These are phyloP conservation scores for Dendrobium nobile DNA, from an alignment of 106 monocot genomes.

Conservation along the genomic window DNA sequence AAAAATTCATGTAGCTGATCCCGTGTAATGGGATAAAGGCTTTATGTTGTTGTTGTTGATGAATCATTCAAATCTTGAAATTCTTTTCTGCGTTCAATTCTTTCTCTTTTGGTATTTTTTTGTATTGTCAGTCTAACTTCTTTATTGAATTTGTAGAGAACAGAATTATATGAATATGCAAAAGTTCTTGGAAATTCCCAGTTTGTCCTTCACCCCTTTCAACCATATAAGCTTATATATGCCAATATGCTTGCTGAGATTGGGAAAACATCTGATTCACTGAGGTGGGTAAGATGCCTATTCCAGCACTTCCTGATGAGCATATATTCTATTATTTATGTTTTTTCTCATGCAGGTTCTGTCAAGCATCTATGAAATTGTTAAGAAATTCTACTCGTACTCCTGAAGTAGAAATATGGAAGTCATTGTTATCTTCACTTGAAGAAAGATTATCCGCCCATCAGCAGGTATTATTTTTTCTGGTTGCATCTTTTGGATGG, in stretches of 20 bases:
- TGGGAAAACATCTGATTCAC: slow-evolving; percentile 78
- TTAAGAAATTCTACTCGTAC: slow-evolving; percentile 61
- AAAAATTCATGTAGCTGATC: no score
- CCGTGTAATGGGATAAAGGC: no score
- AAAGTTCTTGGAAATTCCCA: slow-evolving; percentile 94
- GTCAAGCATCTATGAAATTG: slow-evolving; percentile 72
- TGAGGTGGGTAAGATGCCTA: slow-evolving; percentile 40
- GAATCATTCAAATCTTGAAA: not conserved
- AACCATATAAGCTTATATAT: slow-evolving; percentile 91
- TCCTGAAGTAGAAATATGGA: slow-evolving; percentile 84
- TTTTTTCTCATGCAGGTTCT: slow-evolving; percentile 44
- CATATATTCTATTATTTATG: not conserved
- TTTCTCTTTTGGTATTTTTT: not conserved
- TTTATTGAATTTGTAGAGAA: slow-evolving; percentile 44
- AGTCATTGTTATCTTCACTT: slow-evolving; percentile 55
- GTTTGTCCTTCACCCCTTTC: slow-evolving; percentile 66
- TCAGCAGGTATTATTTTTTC: slow-evolving; percentile 52
- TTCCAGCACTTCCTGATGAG: slow-evolving; percentile 11
- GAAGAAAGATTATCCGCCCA: slow-evolving; percentile 81
- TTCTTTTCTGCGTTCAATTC: not conserved
- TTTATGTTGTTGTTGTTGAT: not conserved
- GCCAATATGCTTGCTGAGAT: slow-evolving; percentile 90
- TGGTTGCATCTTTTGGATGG: not conserved
- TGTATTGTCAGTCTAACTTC: not conserved
- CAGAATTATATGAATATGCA: slow-evolving; percentile 86